phyloP scores from a whole-genome alignment of 78 protist genomes.

The Reticulomyxa filosa region DNA sequence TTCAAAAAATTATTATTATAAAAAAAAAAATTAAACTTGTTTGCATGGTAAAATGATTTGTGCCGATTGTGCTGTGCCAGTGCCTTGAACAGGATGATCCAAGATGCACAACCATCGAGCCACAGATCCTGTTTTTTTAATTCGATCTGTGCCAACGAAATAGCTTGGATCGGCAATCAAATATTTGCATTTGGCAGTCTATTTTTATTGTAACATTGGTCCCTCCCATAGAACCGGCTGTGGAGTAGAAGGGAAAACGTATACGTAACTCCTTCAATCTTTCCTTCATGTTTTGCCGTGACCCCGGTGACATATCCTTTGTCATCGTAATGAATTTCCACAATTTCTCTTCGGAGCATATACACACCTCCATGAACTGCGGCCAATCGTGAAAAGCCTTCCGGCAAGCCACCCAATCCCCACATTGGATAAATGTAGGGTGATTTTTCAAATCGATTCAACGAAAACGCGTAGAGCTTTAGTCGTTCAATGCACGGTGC shows the following conservation, averaged over 20 bases:
- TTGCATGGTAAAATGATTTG: slow-evolving; percentile 11
- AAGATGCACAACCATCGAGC: slow-evolving; percentile 84
- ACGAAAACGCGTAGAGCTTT: slow-evolving; percentile 62
- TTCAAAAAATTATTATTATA: too few relatives aligned
- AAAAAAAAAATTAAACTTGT: too few relatives aligned
- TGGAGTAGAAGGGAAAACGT: slow-evolving; percentile 22
- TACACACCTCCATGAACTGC: slow-evolving; percentile 97
- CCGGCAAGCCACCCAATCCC: slow-evolving; percentile 94
- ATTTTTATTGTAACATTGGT: slow-evolving; percentile 86
- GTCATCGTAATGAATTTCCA: slow-evolving; percentile 46
- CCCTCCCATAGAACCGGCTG: slow-evolving; percentile 51
- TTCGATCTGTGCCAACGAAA: background rate
- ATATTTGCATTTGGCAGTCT: slow-evolving; percentile 27
- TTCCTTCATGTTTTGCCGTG: too few relatives aligned
- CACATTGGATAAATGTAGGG: slow-evolving; percentile 95
- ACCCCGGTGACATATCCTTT: slow-evolving; percentile 57
- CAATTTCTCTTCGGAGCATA: slow-evolving; percentile 77
- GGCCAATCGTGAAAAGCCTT: slow-evolving; percentile 40
- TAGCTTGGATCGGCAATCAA: slow-evolving; percentile 5
- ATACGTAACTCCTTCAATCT: too few relatives aligned
- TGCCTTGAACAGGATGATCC: slow-evolving; percentile 55
- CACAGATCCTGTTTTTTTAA: slow-evolving; percentile 31
- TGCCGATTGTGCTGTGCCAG: slow-evolving; percentile 36
- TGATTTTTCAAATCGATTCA: slow-evolving; percentile 38
- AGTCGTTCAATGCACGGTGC: slow-evolving; percentile 40